Evolutionary conservation across 2,329 filamentous ascomycete genomes (phyloP), one percentile per base, ranked within the genome.

Genomic region (Fusarium pilosicola): DNA sequence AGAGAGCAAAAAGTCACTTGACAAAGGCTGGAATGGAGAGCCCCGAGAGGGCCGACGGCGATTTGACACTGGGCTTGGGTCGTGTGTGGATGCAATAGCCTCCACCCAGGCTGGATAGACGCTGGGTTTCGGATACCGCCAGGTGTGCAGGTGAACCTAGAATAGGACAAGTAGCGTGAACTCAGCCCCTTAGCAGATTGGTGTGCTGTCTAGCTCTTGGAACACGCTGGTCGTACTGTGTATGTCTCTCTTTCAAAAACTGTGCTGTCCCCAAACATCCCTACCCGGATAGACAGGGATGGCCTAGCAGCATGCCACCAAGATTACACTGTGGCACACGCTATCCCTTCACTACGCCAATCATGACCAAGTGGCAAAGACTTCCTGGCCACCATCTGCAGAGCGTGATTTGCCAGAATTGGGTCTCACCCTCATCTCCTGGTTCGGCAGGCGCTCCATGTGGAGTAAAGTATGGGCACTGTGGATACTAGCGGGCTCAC

Each of bases 281-380:
- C 65, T 76, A 62, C 75, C 54, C 39, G 32, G 32, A 66, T 42
- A 13, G 72, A 70, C 69, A 60, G 64, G 72, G 73, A 65, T 68
- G 20, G 39, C 28, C 48, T 63, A 73, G 56, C 65, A 78, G 76
- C 79, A 77, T 77, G 74, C 77, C 75, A 74, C 78, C 76, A 77
- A 76, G 72, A 79, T 79, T 74, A 76, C 78, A 79, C 71, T 76
- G 73, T 73, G 75, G 73, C 74, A 67, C 62, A 62, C 49, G 41
- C 78, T 79, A 78, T 62, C 36, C 73, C 73, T 30, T 9, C 13
- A n/a, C 22, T n/a, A 58, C 56, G 28, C 80, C 81, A 82, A 81
- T 82, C 77, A 80, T 64, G 69, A 54, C 55, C 59, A 60, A 76
- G 81, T 81, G 81, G 80, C 79, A 75, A 82, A 74, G 48, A 71